Base-by-base conservation (phyloP, 257 asterid species). In the Solanum gracilifrons region DNA sequence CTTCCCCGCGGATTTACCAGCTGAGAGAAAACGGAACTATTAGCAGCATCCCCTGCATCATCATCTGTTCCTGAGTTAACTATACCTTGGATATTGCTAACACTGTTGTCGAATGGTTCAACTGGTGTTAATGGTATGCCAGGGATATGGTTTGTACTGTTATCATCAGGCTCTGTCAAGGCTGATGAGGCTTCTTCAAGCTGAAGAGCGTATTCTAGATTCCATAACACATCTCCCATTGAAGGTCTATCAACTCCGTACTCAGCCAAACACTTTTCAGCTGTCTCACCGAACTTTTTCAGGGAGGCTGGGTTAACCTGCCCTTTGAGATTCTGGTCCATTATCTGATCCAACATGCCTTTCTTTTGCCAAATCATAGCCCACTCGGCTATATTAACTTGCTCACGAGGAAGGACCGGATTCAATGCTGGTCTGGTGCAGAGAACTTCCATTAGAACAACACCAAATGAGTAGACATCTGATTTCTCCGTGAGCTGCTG, bases 201-300 rank as follows among this genome's bases (percentile, higher is more conserved):
- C 87, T 92, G 94, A 74, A 92, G 90, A 27, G 92, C 91, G 8
- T 92, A 92, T 87, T 92, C 94, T 7, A 92, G 74, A 27, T 92
- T 92, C 94, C 94, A 92, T 20, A 92, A 76, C 20, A 92, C 92
- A n/a, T 92, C 94, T 15, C 94, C 94, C 94, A 92, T 92, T 5
- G 94, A 92, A 87, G 94, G 94, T 87, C 94, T 89, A 46, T 92
- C 94, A 86, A 87, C 94, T 33, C 94, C 94, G 21, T 92, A 84
- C 86, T 92, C 94, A 68, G 94, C 91, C 76, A 92, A 64, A 86
- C 94, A 90, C 51, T 92, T 92, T 51, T 90, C 94, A 23, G 94
- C 92, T 46, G 92, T 92, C 87, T 92, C 94, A 37, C 92, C 92
- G 3, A 87, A 92, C 87, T 92, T 92, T 88, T 92, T 92, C n/a